A percentile compares a stretch with the other conserved stretches of the same genome.
Conservation (phyloP, 73 alveolate species). For the Stentor roeselii region DNA sequence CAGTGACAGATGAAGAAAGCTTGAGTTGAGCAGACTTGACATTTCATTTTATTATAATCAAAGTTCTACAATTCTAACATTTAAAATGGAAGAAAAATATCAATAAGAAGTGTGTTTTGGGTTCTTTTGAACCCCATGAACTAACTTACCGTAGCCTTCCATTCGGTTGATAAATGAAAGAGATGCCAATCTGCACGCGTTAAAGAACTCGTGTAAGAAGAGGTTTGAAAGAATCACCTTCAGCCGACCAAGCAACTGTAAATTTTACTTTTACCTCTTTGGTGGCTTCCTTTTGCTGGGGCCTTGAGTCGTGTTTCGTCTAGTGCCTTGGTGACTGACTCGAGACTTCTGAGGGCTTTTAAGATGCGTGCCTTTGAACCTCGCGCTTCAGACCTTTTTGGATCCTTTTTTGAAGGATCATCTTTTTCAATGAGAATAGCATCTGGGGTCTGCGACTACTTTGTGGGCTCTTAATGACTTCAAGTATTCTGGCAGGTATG, state of each 20-base stretch:
- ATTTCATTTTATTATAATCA: too few species aligned
- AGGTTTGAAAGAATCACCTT: background rate
- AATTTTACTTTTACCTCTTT: too few species aligned
- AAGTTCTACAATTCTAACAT: too few species aligned
- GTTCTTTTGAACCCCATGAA: constrained; percentile 53
- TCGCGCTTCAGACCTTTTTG: too few species aligned
- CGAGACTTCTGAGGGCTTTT: background rate
- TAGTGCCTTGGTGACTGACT: constrained; percentile 17
- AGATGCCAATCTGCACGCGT: constrained; percentile 34
- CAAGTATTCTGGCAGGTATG: background rate
- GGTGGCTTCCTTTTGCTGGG: too few species aligned
- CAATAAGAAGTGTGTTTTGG: constrained; percentile 45
- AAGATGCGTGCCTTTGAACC: background rate
- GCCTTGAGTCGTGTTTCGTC: too few species aligned
- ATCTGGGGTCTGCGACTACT: background rate
- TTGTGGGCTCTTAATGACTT: background rate
- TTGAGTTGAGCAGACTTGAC: too few species aligned
- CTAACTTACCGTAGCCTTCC: constrained; percentile 58
- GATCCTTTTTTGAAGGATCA: background rate
- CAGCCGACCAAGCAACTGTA: background rate
- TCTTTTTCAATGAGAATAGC: background rate
- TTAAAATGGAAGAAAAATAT: too few species aligned
- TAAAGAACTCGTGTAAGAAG: background rate
- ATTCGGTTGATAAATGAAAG: constrained; percentile 62
- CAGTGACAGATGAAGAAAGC: too few species aligned